Percentiles rank a stretch among this genome's conserved stretches.
phyloP scores from a whole-genome alignment of 2,329 filamentous ascomycete genomes.

The Aureobasidium sp. region DNA sequence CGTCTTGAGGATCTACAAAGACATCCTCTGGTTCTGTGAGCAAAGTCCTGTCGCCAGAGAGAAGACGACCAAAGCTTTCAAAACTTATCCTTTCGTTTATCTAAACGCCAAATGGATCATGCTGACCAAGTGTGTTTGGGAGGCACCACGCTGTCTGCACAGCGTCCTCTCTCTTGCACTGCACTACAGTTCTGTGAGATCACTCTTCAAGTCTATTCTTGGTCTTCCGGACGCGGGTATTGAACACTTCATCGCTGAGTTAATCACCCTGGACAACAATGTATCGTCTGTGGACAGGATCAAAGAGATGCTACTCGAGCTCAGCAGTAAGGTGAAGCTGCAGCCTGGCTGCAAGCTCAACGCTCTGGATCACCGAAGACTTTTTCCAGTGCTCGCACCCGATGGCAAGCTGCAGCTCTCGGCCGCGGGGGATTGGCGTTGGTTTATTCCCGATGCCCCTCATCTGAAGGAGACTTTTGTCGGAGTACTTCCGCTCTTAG shows the following conservation, averaged over 20 bases:
- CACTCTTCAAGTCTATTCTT: neutral
- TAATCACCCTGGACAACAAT: neutral
- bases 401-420: too few relatives aligned
- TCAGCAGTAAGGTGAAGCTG: neutral
- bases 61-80: neutral
- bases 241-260: neutral
- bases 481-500: neutral
- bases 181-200: neutral
- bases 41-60: neutral
- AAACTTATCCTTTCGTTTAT: neutral
- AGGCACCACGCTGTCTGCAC: neutral
- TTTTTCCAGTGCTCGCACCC: slow-evolving; percentile 9
- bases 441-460: slow-evolving; percentile 1
- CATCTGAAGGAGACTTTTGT: neutral
- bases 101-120: neutral
- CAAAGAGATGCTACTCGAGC: slow-evolving; percentile 6
- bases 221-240: neutral
- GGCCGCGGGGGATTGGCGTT: neutral
- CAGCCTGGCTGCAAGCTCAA: neutral
- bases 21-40: neutral
- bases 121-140: neutral
- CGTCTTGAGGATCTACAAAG: neutral
- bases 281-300: neutral
- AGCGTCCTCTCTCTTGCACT: neutral
- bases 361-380: neutral